Evolutionary conservation across 2,329 filamentous ascomycete species (phyloP).

Genomic region (Epichloe bromicola): DNA sequence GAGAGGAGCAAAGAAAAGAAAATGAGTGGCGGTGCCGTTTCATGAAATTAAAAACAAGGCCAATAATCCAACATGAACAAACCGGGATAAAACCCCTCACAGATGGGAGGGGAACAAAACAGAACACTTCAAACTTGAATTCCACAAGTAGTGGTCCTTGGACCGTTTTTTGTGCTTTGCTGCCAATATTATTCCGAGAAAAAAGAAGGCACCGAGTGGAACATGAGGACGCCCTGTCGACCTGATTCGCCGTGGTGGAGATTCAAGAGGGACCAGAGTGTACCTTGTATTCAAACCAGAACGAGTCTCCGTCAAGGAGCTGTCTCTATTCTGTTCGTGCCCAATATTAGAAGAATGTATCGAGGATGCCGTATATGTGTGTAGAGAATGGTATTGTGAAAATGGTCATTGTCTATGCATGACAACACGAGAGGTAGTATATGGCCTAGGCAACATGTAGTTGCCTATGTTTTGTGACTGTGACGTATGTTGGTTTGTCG

Average conservation of each 20-base stretch:
- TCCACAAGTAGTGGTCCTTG: not conserved
- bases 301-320: slow-evolving; percentile 4
- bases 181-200: slow-evolving; percentile 3
- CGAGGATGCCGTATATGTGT: slow-evolving; percentile 5
- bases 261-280: not conserved
- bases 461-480: not conserved
- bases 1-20: not conserved
- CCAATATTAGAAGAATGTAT: slow-evolving; percentile 6
- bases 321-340: not conserved
- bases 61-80: not conserved
- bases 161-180: not conserved
- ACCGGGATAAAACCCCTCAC: not conserved
- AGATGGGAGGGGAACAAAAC: not conserved
- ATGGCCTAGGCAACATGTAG: not conserved
- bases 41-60: slow-evolving; percentile 2
- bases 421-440: not conserved
- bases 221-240: not conserved
- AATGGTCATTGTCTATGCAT: slow-evolving; percentile 1
- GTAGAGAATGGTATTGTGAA: not conserved
- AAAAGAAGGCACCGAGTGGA: not conserved
- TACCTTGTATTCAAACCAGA: not conserved
- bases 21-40: not conserved
- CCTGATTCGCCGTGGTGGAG: not conserved
- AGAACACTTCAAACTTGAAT: not conserved
- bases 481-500: not conserved